Percentiles rank a stretch among this genome's conserved stretches.
These are phyloP conservation scores for Neonectria hederae DNA, from an alignment of 2,329 filamentous ascomycete species.

Conservation along the genomic window DNA sequence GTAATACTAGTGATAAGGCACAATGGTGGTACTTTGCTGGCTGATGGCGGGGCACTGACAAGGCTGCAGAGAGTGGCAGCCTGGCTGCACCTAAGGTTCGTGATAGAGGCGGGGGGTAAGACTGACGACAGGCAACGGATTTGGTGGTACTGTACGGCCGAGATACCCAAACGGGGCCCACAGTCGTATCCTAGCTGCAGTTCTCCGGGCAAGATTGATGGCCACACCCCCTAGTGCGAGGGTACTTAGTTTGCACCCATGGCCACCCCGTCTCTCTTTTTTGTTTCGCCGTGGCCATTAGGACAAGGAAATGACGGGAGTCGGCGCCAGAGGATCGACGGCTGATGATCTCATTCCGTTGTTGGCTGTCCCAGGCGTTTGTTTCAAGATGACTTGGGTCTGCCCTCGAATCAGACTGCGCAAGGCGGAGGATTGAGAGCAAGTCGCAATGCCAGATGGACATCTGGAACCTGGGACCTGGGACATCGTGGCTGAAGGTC, in stretches of 20 bases:
- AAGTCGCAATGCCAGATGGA: conserved; percentile 34
- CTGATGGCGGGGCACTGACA: conserved; percentile 31
- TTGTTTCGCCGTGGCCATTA: conserved; percentile 33
- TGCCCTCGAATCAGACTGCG: conserved; percentile 34
- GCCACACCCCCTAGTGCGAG: conserved; percentile 30
- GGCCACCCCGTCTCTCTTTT: conserved; percentile 19
- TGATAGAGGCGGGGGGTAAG: conserved; percentile 37
- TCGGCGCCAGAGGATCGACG: conserved; percentile 43
- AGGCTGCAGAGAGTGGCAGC: conserved; percentile 37
- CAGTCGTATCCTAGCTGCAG: conserved; percentile 28
- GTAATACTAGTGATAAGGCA: not conserved
- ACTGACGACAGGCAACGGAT: conserved; percentile 33
- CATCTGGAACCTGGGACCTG: conserved; percentile 27
- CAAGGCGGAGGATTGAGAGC: conserved; percentile 23
- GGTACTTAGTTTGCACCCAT: conserved; percentile 19
- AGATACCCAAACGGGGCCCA: conserved; percentile 37
- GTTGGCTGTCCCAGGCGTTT: conserved; percentile 42
- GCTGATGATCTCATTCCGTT: conserved; percentile 44
- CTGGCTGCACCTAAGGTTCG: conserved; percentile 33
- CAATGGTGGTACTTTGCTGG: conserved; percentile 7
- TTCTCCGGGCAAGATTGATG: conserved; percentile 23
- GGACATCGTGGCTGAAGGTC: conserved; percentile 27
- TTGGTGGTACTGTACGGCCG: conserved; percentile 37
- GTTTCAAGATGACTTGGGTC: conserved; percentile 40
- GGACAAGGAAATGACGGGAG: conserved; percentile 39